Evolutionary conservation across 2,329 filamentous ascomycete genomes (phyloP).

Genomic region (Alternaria sp.): DNA sequence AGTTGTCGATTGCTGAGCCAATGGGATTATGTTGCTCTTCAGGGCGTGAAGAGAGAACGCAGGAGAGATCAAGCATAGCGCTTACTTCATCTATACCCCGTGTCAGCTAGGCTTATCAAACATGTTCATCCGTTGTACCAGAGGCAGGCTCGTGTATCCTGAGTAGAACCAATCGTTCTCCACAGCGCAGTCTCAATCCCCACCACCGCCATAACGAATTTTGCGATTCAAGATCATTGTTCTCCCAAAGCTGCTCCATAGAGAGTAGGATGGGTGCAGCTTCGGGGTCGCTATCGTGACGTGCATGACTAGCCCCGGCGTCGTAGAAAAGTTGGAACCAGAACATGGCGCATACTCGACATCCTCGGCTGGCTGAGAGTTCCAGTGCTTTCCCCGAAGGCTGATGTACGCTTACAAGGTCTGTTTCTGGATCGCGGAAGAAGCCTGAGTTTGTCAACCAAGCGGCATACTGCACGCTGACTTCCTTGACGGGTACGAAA

Average conservation of each 20-base stretch:
- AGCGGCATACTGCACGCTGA: not conserved
- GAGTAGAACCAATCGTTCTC: not conserved
- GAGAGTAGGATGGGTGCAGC: not conserved
- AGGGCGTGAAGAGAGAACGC: not conserved
- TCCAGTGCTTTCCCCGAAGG: not conserved
- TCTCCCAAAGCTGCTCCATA: not conserved
- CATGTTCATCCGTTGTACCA: not conserved
- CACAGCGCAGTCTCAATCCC: no score
- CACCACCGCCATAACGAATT: no score
- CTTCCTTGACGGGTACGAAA: not conserved
- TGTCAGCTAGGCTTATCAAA: not conserved
- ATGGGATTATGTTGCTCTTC: not conserved
- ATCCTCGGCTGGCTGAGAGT: not conserved
- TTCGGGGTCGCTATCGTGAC: not conserved
- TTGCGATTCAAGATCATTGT: no score
- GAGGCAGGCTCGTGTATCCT: not conserved
- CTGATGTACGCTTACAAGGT: not conserved
- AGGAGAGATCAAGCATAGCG: not conserved
- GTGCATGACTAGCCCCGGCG: rapidly evolving
- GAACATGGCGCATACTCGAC: not conserved
- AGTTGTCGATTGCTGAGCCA: not conserved
- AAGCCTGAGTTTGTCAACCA: not conserved
- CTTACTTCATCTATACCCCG: not conserved
- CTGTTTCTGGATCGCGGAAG: rapidly evolving
- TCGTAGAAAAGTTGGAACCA: not conserved